These are phyloP conservation scores for Ilyonectria sp. DNA, from an alignment of 2,329 filamentous ascomycete genomes.

Conservation along the genomic window DNA sequence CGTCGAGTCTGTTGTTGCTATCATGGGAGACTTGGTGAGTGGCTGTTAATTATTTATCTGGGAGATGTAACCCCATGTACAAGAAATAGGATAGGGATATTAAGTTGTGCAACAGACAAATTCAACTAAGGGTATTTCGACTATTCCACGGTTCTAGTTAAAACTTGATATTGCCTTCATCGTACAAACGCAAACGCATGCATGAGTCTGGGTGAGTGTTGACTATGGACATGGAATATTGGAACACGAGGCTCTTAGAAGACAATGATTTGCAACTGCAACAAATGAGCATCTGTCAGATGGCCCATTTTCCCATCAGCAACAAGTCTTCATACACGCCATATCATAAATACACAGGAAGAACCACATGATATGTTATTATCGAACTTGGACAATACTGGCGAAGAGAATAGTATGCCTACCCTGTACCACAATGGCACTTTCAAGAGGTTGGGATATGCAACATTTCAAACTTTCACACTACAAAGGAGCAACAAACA, in stretches of 20 bases:
- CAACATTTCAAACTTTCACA: slow-evolving; percentile 6
- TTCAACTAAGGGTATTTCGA: no score
- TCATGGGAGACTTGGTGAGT: neutral
- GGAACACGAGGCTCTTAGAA: neutral
- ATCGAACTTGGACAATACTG: neutral
- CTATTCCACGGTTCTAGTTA: no score
- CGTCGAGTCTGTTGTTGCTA: slow-evolving; percentile 1
- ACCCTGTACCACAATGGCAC: slow-evolving; percentile 11
- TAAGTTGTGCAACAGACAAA: neutral
- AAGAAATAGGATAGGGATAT: neutral
- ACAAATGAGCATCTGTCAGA: neutral
- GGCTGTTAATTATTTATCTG: neutral
- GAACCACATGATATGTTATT: neutral
- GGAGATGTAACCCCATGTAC: neutral
- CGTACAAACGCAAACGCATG: no score
- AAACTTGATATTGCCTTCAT: no score
- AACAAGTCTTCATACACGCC: neutral
- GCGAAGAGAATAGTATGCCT: neutral
- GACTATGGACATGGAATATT: neutral
- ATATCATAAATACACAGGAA: neutral
- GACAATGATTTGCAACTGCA: neutral
- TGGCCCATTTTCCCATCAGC: neutral
- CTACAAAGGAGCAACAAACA: neutral
- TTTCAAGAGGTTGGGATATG: neutral
- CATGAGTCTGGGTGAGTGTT: no score